These are phyloP conservation scores for Fusarium citri DNA, from an alignment of 2,329 filamentous ascomycete species.

Conservation along the genomic window DNA sequence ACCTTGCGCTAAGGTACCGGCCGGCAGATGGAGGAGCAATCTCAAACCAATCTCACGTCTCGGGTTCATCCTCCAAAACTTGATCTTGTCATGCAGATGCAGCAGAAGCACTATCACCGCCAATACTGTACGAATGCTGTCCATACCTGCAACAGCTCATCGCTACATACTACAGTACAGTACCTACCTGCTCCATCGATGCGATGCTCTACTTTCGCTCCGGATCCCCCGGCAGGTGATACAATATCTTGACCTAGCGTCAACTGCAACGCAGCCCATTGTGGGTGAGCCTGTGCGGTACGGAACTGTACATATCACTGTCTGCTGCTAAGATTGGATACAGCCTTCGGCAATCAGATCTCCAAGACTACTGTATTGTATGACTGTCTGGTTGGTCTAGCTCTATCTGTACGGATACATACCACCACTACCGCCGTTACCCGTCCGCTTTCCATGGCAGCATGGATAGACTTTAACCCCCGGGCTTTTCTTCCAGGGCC, in stretches of 20 bases:
- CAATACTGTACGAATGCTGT: background rate
- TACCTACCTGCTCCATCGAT: background rate
- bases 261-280: background rate
- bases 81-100: background rate
- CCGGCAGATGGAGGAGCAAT: background rate
- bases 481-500: slow-evolving; percentile 30
- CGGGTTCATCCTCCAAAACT: background rate
- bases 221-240: background rate
- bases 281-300: background rate
- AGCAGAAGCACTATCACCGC: background rate
- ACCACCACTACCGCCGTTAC: slow-evolving; percentile 22
- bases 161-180: too few relatives aligned
- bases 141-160: background rate
- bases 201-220: background rate
- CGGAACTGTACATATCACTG: background rate
- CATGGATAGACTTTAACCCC: slow-evolving; percentile 1
- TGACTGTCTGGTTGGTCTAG: background rate
- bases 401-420: background rate
- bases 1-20: background rate
- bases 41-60: background rate
- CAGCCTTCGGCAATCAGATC: slow-evolving; percentile 30
- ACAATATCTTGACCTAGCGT: background rate
- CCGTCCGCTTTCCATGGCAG: slow-evolving; percentile 5
- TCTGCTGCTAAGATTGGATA: background rate
- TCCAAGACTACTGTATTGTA: slow-evolving; percentile 1